phyloP scores from a whole-genome alignment of 2,329 filamentous ascomycete species.

The Botrytis tulipae region DNA sequence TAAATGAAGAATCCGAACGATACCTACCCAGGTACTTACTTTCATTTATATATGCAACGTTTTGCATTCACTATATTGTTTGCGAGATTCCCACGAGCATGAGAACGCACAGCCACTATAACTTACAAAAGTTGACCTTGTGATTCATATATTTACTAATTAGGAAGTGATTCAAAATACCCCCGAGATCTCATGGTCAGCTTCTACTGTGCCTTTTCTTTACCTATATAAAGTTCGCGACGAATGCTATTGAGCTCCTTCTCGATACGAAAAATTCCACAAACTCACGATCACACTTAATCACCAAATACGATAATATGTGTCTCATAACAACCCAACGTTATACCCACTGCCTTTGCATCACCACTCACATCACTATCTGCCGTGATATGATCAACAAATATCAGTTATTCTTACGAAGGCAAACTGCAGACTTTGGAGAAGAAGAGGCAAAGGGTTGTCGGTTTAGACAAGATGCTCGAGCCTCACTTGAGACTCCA shows the following conservation, averaged over 20 bases:
- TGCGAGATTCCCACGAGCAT: not conserved
- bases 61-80: not conserved
- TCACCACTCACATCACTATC: not conserved
- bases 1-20: not conserved
- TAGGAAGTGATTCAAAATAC: not conserved
- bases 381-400: not conserved
- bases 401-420: not conserved
- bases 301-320: not conserved
- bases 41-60: not conserved
- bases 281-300: not conserved
- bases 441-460: not conserved
- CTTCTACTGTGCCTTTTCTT: not conserved
- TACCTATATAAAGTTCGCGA: not conserved
- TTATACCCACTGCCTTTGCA: not conserved
- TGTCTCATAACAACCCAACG: constrained; percentile 11
- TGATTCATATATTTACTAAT: not conserved
- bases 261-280: not conserved
- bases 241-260: not conserved
- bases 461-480: not conserved
- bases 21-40: not conserved
- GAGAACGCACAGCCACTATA: not conserved
- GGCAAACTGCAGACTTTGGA: not conserved
- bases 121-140: not conserved
- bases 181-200: not conserved
- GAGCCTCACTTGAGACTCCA: not conserved